These are phyloP conservation scores for Phytophthora ohioensis DNA, from an alignment of 352 stramenopile genomes.

Conservation along the genomic window DNA sequence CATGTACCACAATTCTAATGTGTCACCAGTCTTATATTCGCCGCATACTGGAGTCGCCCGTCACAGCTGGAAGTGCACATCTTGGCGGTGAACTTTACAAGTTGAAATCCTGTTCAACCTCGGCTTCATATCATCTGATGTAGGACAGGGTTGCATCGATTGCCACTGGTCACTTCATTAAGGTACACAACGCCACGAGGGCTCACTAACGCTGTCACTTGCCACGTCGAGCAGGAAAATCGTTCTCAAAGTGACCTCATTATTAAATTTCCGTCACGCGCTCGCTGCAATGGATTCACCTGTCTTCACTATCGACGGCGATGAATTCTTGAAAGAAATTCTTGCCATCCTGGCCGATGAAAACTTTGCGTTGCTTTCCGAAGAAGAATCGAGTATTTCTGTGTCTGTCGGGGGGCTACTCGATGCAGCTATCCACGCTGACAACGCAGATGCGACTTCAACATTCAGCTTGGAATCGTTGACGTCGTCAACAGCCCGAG, in stretches of 20 bases:
- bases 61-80: background rate
- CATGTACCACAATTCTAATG: too few relatives aligned
- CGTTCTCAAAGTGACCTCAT: background rate
- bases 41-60: background rate
- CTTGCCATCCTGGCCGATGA: conserved; percentile 8
- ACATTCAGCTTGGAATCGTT: background rate
- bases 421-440: background rate
- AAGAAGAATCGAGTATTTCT: background rate
- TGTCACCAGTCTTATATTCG: background rate
- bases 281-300: background rate
- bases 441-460: background rate
- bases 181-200: background rate
- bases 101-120: background rate
- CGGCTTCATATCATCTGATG: background rate
- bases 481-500: background rate
- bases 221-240: background rate
- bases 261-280: conserved; percentile 2
- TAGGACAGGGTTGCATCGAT: background rate
- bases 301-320: background rate
- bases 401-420: background rate
- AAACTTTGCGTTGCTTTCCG: background rate
- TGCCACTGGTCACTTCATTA: background rate
- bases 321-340: conserved; percentile 6
- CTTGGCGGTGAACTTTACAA: background rate
- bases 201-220: background rate